phyloP scores from a whole-genome alignment of 2,329 filamentous ascomycete species.

The Ophiostoma sp. region DNA sequence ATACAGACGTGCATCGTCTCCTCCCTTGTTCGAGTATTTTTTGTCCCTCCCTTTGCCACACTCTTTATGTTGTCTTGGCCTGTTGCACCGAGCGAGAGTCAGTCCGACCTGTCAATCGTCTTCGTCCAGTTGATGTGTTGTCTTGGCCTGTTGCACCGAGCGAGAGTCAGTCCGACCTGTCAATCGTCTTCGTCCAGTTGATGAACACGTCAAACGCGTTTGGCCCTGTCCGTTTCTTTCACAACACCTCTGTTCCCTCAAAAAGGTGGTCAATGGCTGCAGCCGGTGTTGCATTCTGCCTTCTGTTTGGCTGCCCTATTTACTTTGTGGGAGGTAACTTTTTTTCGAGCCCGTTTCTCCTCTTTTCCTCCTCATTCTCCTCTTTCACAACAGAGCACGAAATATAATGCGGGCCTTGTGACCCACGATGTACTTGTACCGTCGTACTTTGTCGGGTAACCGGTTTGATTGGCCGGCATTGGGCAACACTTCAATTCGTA shows the following conservation, averaged over 20 bases:
- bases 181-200: not conserved
- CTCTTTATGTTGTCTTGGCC: not conserved
- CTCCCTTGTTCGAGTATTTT: not conserved
- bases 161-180: not conserved
- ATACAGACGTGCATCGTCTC: not conserved
- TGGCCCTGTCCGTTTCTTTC: not conserved
- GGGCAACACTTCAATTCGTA: not conserved
- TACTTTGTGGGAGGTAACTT: not conserved
- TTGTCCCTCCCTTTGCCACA: conserved; percentile 1
- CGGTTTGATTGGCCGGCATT: not conserved
- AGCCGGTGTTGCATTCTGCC: not conserved
- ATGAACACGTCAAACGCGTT: not conserved
- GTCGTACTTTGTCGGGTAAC: not conserved
- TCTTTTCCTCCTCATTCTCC: not conserved
- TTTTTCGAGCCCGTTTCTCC: not conserved
- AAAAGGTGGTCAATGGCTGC: not conserved
- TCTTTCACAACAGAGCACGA: not conserved
- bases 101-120: not conserved
- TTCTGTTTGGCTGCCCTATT: conserved; percentile 11
- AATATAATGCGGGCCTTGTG: conserved; percentile 18
- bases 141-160: not conserved
- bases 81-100: not conserved
- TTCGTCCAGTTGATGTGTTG: not conserved
- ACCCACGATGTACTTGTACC: not conserved
- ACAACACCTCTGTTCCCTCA: not conserved